Conservation (phyloP, 495 filamentous ascomycete genomes). For the Patellaria atrata region DNA sequence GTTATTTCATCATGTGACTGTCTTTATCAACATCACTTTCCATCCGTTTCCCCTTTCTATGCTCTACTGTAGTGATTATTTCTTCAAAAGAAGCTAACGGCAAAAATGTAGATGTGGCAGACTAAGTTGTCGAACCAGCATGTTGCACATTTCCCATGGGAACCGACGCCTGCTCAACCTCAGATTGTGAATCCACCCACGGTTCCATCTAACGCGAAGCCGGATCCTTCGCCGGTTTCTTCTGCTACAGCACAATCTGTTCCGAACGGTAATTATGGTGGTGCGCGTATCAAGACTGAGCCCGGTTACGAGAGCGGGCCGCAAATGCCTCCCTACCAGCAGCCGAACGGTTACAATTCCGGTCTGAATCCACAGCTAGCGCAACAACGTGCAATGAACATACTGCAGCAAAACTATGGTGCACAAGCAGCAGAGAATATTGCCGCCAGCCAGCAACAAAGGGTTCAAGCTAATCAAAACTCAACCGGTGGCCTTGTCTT, state of each 20-base stretch:
- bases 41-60: slow-evolving; percentile 3
- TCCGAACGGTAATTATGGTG: slow-evolving; percentile 20
- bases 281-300: slow-evolving; percentile 58
- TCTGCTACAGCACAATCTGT: slow-evolving; percentile 14
- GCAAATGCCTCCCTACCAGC: slow-evolving; percentile 12
- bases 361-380: slow-evolving; percentile 38
- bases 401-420: slow-evolving; percentile 58
- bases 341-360: slow-evolving; percentile 29
- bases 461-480: too few species aligned
- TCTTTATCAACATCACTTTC: background rate
- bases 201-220: slow-evolving; percentile 42
- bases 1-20: slow-evolving; percentile 16
- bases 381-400: slow-evolving; percentile 49
- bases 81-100: too few species aligned
- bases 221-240: slow-evolving; percentile 19
- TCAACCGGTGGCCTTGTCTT: too few species aligned
- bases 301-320: slow-evolving; percentile 35
- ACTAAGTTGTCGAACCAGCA: slow-evolving; percentile 66
- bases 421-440: slow-evolving; percentile 27
- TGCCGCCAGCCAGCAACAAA: too few species aligned
- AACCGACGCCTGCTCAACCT: slow-evolving; percentile 49
- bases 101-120: slow-evolving; percentile 97
- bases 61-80: slow-evolving; percentile 3
- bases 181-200: slow-evolving; percentile 37
- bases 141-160: slow-evolving; percentile 89